A percentile compares a stretch with the other conserved stretches of the same genome.
These are phyloP conservation scores for Wickerhamomyces sp. DNA, from an alignment of 1,139 yeast genomes.

Conservation along the genomic window DNA sequence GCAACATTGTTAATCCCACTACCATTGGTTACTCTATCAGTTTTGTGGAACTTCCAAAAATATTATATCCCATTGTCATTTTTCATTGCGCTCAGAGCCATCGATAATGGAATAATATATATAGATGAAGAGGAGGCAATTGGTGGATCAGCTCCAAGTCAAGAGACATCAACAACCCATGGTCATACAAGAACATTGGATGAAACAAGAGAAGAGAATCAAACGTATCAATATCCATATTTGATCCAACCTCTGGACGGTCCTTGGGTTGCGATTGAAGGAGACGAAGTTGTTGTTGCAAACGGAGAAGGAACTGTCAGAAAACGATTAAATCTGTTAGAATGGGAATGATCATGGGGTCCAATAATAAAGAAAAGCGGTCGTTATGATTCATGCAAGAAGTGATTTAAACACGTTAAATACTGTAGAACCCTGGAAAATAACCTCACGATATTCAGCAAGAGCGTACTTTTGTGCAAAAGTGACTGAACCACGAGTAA, in stretches of 20 bases:
- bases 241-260: constrained; percentile 69
- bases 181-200: constrained; percentile 43
- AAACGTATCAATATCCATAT: constrained; percentile 73
- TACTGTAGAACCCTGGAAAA: background rate
- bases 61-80: constrained; percentile 75
- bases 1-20: constrained; percentile 72
- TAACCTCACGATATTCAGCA: constrained; percentile 1
- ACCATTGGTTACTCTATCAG: constrained; percentile 61
- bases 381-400: too few species aligned
- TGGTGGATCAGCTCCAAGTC: constrained; percentile 13
- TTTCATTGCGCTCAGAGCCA: constrained; percentile 80
- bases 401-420: background rate
- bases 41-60: constrained; percentile 77
- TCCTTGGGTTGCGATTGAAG: constrained; percentile 71
- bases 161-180: background rate
- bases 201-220: constrained; percentile 57
- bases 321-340: constrained; percentile 41
- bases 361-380: too few species aligned
- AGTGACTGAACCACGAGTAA: constrained; percentile 12
- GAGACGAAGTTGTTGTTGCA: constrained; percentile 55
- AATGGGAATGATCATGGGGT: constrained; percentile 35
- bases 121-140: constrained; percentile 29
- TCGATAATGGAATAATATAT: constrained; percentile 59
- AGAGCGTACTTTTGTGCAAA: background rate
- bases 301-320: constrained; percentile 54